Percentiles rank a stretch among this genome's conserved stretches.
Conservation (phyloP, 441 rosid species). For the Corymbia citriodora region DNA sequence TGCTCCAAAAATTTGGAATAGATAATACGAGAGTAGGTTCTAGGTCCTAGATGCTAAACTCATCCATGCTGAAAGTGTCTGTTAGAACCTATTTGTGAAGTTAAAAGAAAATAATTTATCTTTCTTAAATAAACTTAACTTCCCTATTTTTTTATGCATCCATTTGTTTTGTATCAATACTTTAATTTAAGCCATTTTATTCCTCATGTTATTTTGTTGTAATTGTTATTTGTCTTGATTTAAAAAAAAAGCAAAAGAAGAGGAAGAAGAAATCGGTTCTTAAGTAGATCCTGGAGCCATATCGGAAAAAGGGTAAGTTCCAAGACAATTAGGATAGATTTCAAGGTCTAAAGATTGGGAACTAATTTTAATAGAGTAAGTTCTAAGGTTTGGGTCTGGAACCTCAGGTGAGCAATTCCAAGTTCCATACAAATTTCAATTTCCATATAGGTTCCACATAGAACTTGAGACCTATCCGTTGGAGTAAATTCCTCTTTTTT, state of each 20-base stretch:
- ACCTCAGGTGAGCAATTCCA: too few relatives aligned
- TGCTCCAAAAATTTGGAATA: neutral
- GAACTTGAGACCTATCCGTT: too few relatives aligned
- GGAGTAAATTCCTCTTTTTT: too few relatives aligned
- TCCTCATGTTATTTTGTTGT: neutral
- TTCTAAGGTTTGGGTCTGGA: fast-evolving
- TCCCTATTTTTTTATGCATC: neutral
- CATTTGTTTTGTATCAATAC: neutral
- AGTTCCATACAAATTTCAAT: too few relatives aligned
- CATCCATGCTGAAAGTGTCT: neutral
- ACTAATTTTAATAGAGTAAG: too few relatives aligned
- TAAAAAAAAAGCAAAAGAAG: too few relatives aligned
- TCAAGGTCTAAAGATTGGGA: neutral
- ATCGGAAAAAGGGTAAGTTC: neutral
- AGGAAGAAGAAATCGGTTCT: too few relatives aligned
- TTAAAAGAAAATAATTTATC: neutral
- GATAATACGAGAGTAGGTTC: too few relatives aligned
- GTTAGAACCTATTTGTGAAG: neutral
- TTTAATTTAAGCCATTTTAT: too few relatives aligned
- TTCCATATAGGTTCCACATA: too few relatives aligned
- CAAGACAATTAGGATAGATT: neutral
- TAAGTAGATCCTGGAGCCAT: neutral
- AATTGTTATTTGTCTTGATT: too few relatives aligned
- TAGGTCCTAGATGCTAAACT: neutral
- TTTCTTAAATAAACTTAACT: neutral